Evolutionary conservation across 805 yeast species (phyloP), one percentile per base, ranked within the genome.

Genomic region (Myxozyma neotropica): DNA sequence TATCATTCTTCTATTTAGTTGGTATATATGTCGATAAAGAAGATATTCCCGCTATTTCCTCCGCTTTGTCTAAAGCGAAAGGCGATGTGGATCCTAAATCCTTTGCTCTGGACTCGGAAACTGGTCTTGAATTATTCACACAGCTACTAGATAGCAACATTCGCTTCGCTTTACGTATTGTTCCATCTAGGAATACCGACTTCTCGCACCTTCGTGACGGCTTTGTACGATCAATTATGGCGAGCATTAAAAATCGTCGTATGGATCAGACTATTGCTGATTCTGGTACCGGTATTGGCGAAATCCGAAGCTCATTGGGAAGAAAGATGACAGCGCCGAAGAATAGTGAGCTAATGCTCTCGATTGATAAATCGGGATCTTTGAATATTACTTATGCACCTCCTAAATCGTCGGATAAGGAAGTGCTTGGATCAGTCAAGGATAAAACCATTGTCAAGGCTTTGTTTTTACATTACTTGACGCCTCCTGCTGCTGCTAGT

Each of bases 201-300:
- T 91, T 88, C 74, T 84, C 84, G 63, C 98, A 94, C 71, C 74
- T 93, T 69, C 82, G 88, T 65, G 98, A 94, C 70, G 98, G 98
- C 0, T 81, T 94, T 61, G 81, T 90, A 50, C 86, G 92, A 71
- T 84, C 96, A 19, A 81, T 89, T 48, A 77, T 86, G 72, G 87
- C 89, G 36, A 83, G 83, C 31, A 33, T 58, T 49, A 53, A 36
- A 21, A 29, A 40, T 19, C 38, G 36, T 21, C 46, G 38, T 10
- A 50, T 35, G 31, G 74, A 77, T 5, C 75, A 79, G 39, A 75
- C 75, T 33, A 13, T 19, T n/a, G 82, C 78, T 1, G 75, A 72
- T 24, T 71, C 81, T n/a, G 77, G 77, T n/a, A 73, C 73, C 10
- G 96, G 97, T 0, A 73, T 92, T 12, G 83, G 81, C 40, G 84